Evolutionary conservation across 2,329 filamentous ascomycete genomes (phyloP), one percentile per base, ranked within the genome.

Genomic region (Mycosphaerella arachidis): DNA sequence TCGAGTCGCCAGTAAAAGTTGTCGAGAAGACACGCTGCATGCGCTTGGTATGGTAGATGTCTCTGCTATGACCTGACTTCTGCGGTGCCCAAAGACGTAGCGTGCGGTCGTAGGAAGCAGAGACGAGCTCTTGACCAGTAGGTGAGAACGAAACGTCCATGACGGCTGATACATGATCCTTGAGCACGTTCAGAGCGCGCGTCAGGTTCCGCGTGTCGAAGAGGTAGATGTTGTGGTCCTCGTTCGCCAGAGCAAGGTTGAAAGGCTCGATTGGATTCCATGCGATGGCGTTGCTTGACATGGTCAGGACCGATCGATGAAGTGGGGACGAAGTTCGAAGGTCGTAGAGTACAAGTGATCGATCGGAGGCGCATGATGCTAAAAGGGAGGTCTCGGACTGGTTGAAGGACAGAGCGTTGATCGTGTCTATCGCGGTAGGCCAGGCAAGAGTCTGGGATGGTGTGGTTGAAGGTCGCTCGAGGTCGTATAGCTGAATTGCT

Each of bases 221-320:
- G 62, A 97, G 84, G 71, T 92, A 91, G 66, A 89, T 83, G 74
- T 96, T 95, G 78, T 97, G 93, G 71, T 97, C 94, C 79, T 99
- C 94, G 68, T 90, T 95, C 12, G 91, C 94, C 31, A 92, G 86
- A 16, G 92, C 93, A 71, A 97, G 88, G 77, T 97, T 96, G 81
- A 96, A 96, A 7, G 92, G 90, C 75, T 96, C 92, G 88, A 97
- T 94, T 0, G 94, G 94, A 67, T 97, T 97, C 91, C 93, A 99
- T 48, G 89, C 83, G 55, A 97, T 82, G 53, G 87, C 84, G 77
- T 96, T 97, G 60, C 86, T 89, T 40, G 92, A 86, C 67, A 99
- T 88, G 56, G 85, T 90, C 66, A 97, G 84, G 12, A 92, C 82
- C 0, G 90, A 88, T 72, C 92, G 92, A 64, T 89, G 84, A 18